Evolutionary conservation across 2,329 filamentous ascomycete genomes (phyloP), one percentile per base, ranked within the genome.

Genomic region (Ophidiomyces ophidiicola): DNA sequence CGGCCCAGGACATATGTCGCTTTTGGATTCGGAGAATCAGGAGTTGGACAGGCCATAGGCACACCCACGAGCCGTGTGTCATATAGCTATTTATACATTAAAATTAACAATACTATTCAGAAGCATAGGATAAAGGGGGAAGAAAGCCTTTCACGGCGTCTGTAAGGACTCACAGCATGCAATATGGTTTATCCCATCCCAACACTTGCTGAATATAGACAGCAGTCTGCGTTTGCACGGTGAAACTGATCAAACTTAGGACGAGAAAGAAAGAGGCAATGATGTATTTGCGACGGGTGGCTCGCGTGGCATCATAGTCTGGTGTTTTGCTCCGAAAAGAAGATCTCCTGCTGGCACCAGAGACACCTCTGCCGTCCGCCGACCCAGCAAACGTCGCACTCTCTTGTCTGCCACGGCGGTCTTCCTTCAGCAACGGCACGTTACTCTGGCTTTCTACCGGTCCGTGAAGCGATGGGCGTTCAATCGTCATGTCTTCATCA

Each of bases 131-230:
- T 8, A 15, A 10, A 37, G 18, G 32, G 18, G 20, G 36, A 38
- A 29, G 7, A 32, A 15, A 20, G 19, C 39, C n/a, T 32, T 26
- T 8, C 6, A 24, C 3, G 10, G 15, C 14, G 28, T 36, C 23
- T 15, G 30, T 32, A 23, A 31, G 65, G 44, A 62, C 61, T 65
- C 65, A 94, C 70, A 98, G 76, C 90, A 98, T 98, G 69, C 85
- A 93, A 66, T 94, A 98, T n/a, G 90, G 84, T 67, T 98, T 98
- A 64, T 92, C 76, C 90, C 90, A 98, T 47, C 82, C 78, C 47
- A 94, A 64, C 44, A 90, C 78, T 58, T 88, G 80, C 65, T 96
- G 88, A 45, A 98, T 90, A 63, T 94, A 87, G 6, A 92, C 79
- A 7, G 87, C 88, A 39, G 93, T 85, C 68, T 96, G 88, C 3